Evolutionary conservation across 805 yeast genomes (phyloP).

Genomic region (Cyberlindnera saturnus): DNA sequence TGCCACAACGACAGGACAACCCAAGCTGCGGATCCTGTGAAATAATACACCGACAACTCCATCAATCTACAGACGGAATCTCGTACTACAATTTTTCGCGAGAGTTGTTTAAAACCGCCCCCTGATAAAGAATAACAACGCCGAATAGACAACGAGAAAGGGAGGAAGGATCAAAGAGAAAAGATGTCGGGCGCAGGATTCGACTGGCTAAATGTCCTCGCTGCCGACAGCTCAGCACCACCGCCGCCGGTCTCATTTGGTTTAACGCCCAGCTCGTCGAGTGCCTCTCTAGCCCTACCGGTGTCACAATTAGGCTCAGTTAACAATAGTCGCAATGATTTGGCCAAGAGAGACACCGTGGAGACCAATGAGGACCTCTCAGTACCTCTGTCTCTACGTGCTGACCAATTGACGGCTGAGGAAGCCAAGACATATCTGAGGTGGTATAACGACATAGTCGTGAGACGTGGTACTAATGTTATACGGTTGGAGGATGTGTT

Average conservation of each 20-base stretch:
- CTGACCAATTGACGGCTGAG: conserved; percentile 62
- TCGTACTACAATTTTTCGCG: neutral
- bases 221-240: conserved; percentile 25
- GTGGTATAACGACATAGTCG: conserved; percentile 85
- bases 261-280: conserved; percentile 16
- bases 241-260: conserved; percentile 53
- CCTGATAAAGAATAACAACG: neutral
- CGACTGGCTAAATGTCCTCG: conserved; percentile 45
- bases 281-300: neutral
- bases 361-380: conserved; percentile 31
- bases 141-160: too few species aligned
- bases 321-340: neutral
- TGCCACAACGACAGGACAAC: too few species aligned
- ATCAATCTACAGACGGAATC: neutral
- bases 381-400: conserved; percentile 59
- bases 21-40: too few species aligned
- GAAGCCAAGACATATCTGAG: conserved; percentile 83
- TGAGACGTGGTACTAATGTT: conserved; percentile 60
- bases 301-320: conserved; percentile 1
- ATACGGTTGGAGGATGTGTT: conserved; percentile 75
- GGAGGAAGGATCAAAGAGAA: too few species aligned
- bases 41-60: too few species aligned
- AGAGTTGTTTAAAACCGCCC: neutral
- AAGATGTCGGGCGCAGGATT: conserved; percentile 28
- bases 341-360: neutral